Percentiles rank a stretch among this genome's conserved stretches.
Conservation (phyloP, 495 filamentous ascomycete genomes). For the Bacidia gigantensis region DNA sequence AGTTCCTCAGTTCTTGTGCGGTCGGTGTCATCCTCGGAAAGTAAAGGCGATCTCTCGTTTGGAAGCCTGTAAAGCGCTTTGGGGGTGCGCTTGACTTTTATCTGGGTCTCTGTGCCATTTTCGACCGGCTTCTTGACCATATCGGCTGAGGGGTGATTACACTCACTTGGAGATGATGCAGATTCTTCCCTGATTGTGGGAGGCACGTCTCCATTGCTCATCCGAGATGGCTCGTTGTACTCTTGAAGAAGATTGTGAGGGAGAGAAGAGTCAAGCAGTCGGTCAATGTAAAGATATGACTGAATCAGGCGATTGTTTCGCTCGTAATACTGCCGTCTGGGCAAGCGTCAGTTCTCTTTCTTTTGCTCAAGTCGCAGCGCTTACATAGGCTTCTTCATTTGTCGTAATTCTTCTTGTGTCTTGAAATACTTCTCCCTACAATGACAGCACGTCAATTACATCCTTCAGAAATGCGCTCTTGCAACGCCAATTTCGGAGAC, state of each 20-base stretch:
- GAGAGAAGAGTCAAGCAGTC: constrained; percentile 76
- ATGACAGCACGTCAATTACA: neutral
- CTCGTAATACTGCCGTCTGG: constrained; percentile 65
- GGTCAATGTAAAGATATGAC: constrained; percentile 82
- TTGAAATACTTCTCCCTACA: constrained; percentile 53
- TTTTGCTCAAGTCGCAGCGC: constrained; percentile 9
- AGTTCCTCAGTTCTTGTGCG: constrained; percentile 10
- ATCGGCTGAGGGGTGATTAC: constrained; percentile 15
- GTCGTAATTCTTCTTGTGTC: constrained; percentile 46
- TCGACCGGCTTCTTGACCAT: constrained; percentile 14
- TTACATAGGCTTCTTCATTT: constrained; percentile 50
- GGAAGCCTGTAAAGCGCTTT: constrained; percentile 67
- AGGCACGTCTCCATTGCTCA: neutral
- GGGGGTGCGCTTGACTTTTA: constrained; percentile 63
- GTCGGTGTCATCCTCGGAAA: constrained; percentile 23
- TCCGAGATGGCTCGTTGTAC: constrained; percentile 42
- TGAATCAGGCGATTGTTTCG: constrained; percentile 70
- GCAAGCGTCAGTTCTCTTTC: constrained; percentile 3
- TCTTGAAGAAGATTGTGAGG: constrained; percentile 79
- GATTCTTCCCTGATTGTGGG: constrained; percentile 36
- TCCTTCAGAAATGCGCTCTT: too few relatives aligned
- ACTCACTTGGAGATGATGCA: constrained; percentile 18
- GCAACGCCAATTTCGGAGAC: neutral
- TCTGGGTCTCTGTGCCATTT: constrained; percentile 16
- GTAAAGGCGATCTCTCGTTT: constrained; percentile 39